Percentiles rank a stretch among this genome's conserved stretches.
Evolutionary conservation across 148 eudicot species (phyloP).

Genomic region (Pouteria glomerata): DNA sequence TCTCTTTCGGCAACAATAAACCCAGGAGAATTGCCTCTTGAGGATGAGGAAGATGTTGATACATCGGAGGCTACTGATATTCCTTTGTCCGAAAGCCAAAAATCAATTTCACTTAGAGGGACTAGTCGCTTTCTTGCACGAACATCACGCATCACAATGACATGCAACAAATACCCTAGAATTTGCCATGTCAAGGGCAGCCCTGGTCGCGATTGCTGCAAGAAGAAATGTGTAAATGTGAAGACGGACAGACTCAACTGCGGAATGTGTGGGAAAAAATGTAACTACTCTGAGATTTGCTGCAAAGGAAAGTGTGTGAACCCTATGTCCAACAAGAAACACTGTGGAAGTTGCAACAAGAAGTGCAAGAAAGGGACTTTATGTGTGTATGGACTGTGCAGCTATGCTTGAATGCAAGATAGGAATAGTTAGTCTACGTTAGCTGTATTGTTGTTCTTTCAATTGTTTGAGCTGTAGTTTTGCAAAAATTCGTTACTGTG

Average conservation of each 20-base stretch:
- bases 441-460: no score
- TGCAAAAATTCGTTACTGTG: no score
- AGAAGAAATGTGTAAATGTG: slow-evolving; percentile 57
- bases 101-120: slow-evolving; percentile 1
- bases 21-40: neutral
- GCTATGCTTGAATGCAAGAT: slow-evolving; percentile 52
- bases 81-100: neutral
- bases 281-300: slow-evolving; percentile 47
- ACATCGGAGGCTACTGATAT: no score
- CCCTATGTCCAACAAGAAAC: slow-evolving; percentile 26
- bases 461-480: no score
- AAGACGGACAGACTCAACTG: slow-evolving; percentile 44
- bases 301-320: slow-evolving; percentile 60
- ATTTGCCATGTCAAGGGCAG: slow-evolving; percentile 45
- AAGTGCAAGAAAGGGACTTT: slow-evolving; percentile 41
- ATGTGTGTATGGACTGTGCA: slow-evolving; percentile 63
- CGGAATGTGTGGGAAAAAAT: slow-evolving; percentile 60
- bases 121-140: slow-evolving; percentile 4
- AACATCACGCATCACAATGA: neutral
- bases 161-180: slow-evolving; percentile 47
- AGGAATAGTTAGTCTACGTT: no score
- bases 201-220: slow-evolving; percentile 55
- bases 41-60: neutral
- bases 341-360: slow-evolving; percentile 58
- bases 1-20: slow-evolving; percentile 10